Evolutionary conservation across 148 eudicot species (phyloP).

Genomic region (Fallopia convolvulus): DNA sequence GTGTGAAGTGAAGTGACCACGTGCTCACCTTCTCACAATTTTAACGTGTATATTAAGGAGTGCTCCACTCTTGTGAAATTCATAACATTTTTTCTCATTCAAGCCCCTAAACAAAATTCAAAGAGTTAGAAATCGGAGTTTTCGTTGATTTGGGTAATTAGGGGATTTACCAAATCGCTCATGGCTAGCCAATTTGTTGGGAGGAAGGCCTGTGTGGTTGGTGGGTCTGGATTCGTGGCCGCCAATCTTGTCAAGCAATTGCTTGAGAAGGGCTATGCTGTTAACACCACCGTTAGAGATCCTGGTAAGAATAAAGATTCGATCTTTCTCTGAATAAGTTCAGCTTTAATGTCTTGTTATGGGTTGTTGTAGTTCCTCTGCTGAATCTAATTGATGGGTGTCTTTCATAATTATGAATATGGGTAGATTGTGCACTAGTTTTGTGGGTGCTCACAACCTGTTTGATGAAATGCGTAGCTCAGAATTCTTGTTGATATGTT

Average conservation of each 20-base stretch:
- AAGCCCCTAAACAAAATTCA: background rate
- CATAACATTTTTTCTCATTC: too few species aligned
- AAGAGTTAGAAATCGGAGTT: background rate
- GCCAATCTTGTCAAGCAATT: constrained; percentile 39
- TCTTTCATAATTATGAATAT: background rate
- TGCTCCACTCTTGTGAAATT: background rate
- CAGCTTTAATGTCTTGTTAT: background rate
- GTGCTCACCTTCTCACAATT: constrained; percentile 23
- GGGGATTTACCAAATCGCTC: background rate
- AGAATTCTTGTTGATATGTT: background rate
- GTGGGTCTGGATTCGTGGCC: constrained; percentile 58
- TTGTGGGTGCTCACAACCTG: background rate
- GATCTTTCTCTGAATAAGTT: background rate
- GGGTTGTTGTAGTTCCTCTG: background rate
- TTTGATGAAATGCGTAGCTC: background rate
- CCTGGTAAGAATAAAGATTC: constrained; percentile 25
- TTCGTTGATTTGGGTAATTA: background rate
- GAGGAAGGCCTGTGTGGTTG: constrained; percentile 45
- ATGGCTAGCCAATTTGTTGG: constrained; percentile 18
- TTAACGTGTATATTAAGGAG: background rate
- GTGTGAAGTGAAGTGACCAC: constrained; percentile 13
- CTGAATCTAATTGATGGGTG: background rate
- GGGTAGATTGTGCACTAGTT: background rate
- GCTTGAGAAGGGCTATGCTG: constrained; percentile 39
- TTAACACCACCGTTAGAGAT: constrained; percentile 62